These are phyloP conservation scores for Pneumocystis carinii DNA, from an alignment of 1,139 yeast species.

Conservation along the genomic window DNA sequence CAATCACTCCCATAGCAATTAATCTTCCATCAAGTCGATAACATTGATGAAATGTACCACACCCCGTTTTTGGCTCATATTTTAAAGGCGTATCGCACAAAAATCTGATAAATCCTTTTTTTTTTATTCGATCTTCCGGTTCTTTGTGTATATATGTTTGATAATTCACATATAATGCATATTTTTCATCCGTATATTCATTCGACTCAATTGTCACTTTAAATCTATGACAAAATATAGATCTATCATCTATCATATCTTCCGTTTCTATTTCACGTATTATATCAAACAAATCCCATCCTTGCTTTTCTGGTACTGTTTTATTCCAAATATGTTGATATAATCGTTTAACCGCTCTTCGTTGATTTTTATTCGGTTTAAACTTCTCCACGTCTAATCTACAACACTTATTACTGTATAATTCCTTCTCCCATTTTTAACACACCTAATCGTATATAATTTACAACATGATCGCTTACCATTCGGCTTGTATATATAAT, in stretches of 20 bases:
- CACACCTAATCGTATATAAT: constrained; percentile 52
- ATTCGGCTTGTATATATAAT: constrained; percentile 60
- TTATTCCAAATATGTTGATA: constrained; percentile 28
- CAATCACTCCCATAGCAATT: constrained; percentile 66
- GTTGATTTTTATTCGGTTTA: constrained; percentile 46
- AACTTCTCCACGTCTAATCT: constrained; percentile 35
- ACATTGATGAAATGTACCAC: constrained; percentile 58
- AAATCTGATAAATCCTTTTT: constrained; percentile 42
- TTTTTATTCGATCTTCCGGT: constrained; percentile 31
- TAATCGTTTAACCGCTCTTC: constrained; percentile 52
- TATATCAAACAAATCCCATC: neutral
- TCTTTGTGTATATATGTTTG: constrained; percentile 60
- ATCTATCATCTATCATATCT: constrained; percentile 37
- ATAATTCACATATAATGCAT: constrained; percentile 45
- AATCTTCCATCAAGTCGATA: constrained; percentile 50
- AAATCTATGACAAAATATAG: constrained; percentile 45
- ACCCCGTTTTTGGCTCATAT: constrained; percentile 18
- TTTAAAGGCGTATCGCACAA: constrained; percentile 56
- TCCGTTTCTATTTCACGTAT: neutral
- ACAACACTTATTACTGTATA: neutral
- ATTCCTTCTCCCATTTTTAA: neutral
- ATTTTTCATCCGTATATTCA: neutral
- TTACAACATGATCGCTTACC: constrained; percentile 62
- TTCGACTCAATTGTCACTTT: constrained; percentile 8
- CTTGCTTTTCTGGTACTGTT: neutral